Conservation (phyloP, 2,329 filamentous ascomycete genomes). For the Neopestalotiopsis rosae region DNA sequence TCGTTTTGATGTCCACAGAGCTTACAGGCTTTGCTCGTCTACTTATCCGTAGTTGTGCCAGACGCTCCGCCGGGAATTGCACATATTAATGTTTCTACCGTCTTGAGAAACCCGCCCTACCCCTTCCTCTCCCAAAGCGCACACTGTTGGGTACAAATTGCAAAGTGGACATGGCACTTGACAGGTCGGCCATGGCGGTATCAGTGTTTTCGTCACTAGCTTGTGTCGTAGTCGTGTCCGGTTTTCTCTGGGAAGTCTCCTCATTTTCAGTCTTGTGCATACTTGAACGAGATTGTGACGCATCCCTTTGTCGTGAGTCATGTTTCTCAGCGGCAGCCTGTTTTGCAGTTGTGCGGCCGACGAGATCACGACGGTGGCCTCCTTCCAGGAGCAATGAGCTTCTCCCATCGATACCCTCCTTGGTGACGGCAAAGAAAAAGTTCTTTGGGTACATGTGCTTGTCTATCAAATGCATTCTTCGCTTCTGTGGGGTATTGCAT, state of each 20-base stretch:
- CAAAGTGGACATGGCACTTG: conserved; percentile 72
- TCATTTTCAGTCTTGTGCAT: background rate
- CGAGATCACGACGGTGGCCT: conserved; percentile 48
- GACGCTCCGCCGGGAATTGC: background rate
- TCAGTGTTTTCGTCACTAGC: conserved; percentile 39
- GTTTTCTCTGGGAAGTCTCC: conserved; percentile 19
- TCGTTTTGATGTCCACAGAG: background rate
- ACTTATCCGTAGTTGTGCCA: background rate
- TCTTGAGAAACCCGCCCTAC: conserved; percentile 59
- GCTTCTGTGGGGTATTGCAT: conserved; percentile 83
- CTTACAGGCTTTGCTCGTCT: background rate
- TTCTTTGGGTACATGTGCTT: conserved; percentile 91
- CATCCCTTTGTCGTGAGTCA: conserved; percentile 35
- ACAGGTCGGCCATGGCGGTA: conserved; percentile 66
- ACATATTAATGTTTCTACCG: conserved; percentile 33
- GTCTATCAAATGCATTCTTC: conserved; percentile 87
- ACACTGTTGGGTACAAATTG: conserved; percentile 73
- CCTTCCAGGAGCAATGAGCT: conserved; percentile 76
- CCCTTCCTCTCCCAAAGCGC: conserved; percentile 65
- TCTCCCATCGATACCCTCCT: conserved; percentile 86
- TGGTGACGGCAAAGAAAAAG: conserved; percentile 87
- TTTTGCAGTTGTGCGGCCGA: conserved; percentile 30
- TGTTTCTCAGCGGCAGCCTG: conserved; percentile 31
- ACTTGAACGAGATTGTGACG: conserved; percentile 20
- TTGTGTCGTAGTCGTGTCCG: conserved; percentile 19